A percentile compares a stretch with the other conserved stretches of the same genome.
Evolutionary conservation across 495 filamentous ascomycete species (phyloP).

Genomic region (Alectoria sarmentosa): DNA sequence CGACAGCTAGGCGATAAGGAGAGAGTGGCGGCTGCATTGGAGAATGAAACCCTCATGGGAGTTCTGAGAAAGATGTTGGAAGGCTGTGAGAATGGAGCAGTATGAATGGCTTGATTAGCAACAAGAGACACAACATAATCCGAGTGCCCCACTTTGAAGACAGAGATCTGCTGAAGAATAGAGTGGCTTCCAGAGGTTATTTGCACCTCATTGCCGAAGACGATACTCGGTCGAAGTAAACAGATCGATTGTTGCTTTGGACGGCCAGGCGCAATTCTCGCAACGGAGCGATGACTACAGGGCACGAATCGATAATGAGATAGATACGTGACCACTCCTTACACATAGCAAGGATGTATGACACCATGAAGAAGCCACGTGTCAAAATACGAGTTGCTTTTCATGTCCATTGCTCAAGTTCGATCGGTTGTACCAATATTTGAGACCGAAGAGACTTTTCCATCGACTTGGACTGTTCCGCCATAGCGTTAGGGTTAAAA

Average conservation of each 20-base stretch:
- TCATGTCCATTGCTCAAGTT: neutral
- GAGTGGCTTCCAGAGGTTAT: neutral
- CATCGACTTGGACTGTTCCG: neutral
- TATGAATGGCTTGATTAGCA: neutral
- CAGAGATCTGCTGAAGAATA: neutral
- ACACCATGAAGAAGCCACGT: neutral
- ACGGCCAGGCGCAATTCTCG: neutral
- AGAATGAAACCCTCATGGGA: constrained; percentile 83
- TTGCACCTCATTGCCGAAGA: neutral
- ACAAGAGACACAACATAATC: neutral
- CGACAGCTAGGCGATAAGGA: constrained; percentile 97
- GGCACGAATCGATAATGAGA: neutral
- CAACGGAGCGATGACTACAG: neutral
- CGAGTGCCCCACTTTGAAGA: neutral
- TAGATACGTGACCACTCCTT: neutral
- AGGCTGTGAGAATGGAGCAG: constrained; percentile 22
- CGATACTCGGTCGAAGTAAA: neutral
- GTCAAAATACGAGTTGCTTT: no score
- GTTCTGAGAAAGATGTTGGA: constrained; percentile 91
- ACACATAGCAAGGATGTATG: neutral
- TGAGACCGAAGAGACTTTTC: neutral
- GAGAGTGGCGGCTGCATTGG: constrained; percentile 85
- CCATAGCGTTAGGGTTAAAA: neutral
- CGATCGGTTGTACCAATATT: neutral
- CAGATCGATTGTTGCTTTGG: neutral